Percentiles rank a stretch among this genome's conserved stretches.
Conservation (phyloP, 805 yeast genomes). For the Lipomyces chichibuensis region DNA sequence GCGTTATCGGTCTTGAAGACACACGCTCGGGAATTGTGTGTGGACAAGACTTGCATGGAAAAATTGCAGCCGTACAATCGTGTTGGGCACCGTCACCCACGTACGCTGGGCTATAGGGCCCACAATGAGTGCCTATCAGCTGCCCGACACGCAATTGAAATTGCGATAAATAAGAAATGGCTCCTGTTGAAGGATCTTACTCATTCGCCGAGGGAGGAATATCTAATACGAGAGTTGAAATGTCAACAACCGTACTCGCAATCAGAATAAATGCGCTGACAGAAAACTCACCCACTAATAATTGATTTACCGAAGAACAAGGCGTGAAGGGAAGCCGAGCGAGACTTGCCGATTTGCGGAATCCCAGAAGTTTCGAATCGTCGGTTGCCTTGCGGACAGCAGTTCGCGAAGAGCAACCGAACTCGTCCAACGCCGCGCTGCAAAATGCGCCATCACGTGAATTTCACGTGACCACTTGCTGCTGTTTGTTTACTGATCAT, state of each 20-base stretch:
- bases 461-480: slow-evolving; percentile 1
- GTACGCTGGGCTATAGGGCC: neutral
- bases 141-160: neutral
- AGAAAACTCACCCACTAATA: neutral
- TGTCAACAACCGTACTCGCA: neutral
- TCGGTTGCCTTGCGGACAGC: neutral
- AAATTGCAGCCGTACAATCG: neutral
- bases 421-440: slow-evolving; percentile 13
- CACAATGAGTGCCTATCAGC: neutral
- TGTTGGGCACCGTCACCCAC: neutral
- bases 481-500: slow-evolving; percentile 12
- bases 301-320: neutral
- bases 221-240: neutral
- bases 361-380: neutral
- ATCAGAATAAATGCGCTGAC: neutral
- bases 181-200: neutral
- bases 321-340: neutral
- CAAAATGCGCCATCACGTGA: slow-evolving; percentile 19
- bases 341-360: neutral
- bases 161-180: neutral
- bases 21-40: neutral
- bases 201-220: neutral
- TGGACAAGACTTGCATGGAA: neutral
- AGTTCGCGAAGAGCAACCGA: neutral
- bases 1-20: neutral